Percentiles rank a stretch among this genome's conserved stretches.
Conservation (phyloP, 345 rosid genomes). For the Cardamine chenopodiifolia region DNA sequence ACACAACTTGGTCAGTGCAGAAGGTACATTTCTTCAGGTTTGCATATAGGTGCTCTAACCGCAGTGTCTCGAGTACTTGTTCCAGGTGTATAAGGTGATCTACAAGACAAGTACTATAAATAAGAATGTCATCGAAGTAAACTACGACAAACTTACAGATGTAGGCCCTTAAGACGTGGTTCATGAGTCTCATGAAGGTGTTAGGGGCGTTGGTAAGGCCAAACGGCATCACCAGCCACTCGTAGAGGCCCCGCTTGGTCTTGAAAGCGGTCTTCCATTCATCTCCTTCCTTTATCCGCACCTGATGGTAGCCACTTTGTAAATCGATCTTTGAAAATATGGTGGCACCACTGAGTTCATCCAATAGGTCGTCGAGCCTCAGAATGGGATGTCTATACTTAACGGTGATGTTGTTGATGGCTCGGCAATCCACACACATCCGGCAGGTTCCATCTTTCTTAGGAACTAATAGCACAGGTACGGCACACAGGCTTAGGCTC, state of each 20-base stretch:
- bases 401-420: not conserved
- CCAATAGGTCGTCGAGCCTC: not conserved
- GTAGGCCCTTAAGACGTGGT: too few species aligned
- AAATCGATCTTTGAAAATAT: too few species aligned
- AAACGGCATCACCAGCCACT: too few species aligned
- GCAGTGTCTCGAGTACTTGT: not conserved
- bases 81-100: not conserved
- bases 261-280: not conserved
- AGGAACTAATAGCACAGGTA: not conserved
- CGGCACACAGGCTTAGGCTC: not conserved
- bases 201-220: not conserved
- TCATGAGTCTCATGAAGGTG: too few species aligned
- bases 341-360: not conserved
- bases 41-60: not conserved
- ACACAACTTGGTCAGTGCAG: too few species aligned
- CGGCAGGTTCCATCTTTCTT: not conserved
- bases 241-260: not conserved
- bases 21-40: too few species aligned
- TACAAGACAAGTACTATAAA: not conserved
- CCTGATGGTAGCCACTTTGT: not conserved
- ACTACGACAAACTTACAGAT: too few species aligned
- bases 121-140: too few species aligned
- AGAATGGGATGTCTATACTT: not conserved
- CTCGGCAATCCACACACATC: not conserved
- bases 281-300: not conserved